Conservation (phyloP, 495 filamentous ascomycete species). For the Podospora anserina region DNA sequence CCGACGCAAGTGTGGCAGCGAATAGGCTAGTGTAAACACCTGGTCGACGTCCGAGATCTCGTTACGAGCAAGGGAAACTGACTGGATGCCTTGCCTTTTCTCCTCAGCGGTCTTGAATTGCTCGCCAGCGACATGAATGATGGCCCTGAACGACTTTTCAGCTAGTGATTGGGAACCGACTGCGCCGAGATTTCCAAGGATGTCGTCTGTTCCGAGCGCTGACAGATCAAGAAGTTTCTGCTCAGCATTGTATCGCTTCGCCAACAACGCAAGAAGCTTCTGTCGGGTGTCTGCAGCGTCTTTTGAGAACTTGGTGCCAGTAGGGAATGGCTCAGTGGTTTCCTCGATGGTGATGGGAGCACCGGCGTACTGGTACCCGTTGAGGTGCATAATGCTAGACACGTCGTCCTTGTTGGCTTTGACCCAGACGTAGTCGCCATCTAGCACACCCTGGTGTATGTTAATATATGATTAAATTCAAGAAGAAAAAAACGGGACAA, state of each 20-base stretch:
- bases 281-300: conserved; percentile 45
- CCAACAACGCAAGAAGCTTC: conserved; percentile 56
- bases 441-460: conserved; percentile 64
- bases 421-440: conserved; percentile 67
- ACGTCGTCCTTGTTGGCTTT: conserved; percentile 62
- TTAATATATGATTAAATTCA: conserved; percentile 59
- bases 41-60: conserved; percentile 63
- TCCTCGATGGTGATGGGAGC: conserved; percentile 53
- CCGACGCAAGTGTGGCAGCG: conserved; percentile 78
- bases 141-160: conserved; percentile 82
- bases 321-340: conserved; percentile 31
- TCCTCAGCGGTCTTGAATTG: conserved; percentile 62
- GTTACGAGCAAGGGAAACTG: conserved; percentile 75
- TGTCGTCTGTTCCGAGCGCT: conserved; percentile 63
- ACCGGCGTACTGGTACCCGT: conserved; percentile 64
- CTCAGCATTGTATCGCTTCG: conserved; percentile 63
- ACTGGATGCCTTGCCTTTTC: conserved; percentile 69
- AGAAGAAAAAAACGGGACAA: conserved; percentile 27
- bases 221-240: conserved; percentile 78
- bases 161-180: conserved; percentile 68
- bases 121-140: conserved; percentile 76
- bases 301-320: conserved; percentile 33
- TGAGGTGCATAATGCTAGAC: conserved; percentile 57
- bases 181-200: conserved; percentile 66
- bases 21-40: conserved; percentile 67